phyloP scores from a whole-genome alignment of 768 basidiomycete genomes.

The Lentinula guzmanii region DNA sequence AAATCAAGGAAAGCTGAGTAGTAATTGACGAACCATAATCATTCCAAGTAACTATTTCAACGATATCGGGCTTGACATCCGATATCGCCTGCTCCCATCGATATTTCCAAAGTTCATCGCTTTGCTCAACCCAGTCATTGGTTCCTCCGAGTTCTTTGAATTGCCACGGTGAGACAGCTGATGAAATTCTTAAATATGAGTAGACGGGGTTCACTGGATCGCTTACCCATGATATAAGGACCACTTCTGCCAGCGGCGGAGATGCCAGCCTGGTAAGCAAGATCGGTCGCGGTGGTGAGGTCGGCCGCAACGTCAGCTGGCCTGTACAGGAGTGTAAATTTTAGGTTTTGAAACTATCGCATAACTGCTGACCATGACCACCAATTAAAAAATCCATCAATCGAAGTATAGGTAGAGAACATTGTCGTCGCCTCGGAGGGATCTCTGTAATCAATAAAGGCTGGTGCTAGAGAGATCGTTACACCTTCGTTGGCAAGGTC shows the following conservation, averaged over 20 bases:
- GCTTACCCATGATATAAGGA: constrained; percentile 23
- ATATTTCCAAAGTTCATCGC: constrained; percentile 21
- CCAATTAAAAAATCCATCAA: constrained; percentile 28
- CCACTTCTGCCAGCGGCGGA: constrained; percentile 11
- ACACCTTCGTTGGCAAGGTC: constrained; percentile 16
- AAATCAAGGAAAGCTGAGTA: constrained; percentile 13
- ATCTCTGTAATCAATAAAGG: constrained; percentile 22
- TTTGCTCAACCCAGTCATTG: constrained; percentile 18
- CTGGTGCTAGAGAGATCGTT: constrained; percentile 23
- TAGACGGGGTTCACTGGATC: neutral
- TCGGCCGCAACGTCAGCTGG: constrained; percentile 16
- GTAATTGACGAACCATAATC: constrained; percentile 18
- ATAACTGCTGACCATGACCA: constrained; percentile 21
- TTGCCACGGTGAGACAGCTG: constrained; percentile 21
- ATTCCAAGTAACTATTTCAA: constrained; percentile 17
- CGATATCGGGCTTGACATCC: constrained; percentile 18
- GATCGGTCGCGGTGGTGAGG: constrained; percentile 19
- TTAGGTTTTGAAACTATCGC: neutral
- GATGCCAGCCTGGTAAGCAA: constrained; percentile 19
- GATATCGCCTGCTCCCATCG: constrained; percentile 21
- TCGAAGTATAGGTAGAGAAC: constrained; percentile 18
- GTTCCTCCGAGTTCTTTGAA: constrained; percentile 17
- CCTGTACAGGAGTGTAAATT: neutral
- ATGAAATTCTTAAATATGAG: neutral
- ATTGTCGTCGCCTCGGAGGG: constrained; percentile 13